Evolutionary conservation across 1,139 yeast species (phyloP).

Genomic region (Kluyveromyces marxianus): DNA sequence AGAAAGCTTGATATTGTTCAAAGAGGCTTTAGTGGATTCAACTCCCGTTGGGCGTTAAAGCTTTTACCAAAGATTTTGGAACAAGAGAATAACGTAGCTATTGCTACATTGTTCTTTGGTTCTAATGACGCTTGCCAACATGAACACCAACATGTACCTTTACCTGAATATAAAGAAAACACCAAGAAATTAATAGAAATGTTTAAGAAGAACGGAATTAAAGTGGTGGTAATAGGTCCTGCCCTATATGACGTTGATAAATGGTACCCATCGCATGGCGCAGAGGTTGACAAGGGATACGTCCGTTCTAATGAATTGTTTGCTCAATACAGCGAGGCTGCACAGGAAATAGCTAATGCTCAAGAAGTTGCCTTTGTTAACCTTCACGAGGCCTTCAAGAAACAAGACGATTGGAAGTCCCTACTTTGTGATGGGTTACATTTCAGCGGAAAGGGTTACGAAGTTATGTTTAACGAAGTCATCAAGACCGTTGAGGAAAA

Average conservation of each 20-base stretch:
- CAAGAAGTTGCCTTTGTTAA: conserved; percentile 46
- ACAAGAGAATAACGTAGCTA: conserved; percentile 34
- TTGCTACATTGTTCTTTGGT: conserved; percentile 63
- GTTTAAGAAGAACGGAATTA: conserved; percentile 37
- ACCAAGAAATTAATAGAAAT: conserved; percentile 36
- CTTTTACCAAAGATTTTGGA: conserved; percentile 43
- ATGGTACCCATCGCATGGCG: conserved; percentile 31
- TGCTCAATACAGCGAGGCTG: conserved; percentile 43
- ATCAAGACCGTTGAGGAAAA: conserved; percentile 32
- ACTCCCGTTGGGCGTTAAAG: conserved; percentile 42
- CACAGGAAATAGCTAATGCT: conserved; percentile 39
- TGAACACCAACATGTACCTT: conserved; percentile 47
- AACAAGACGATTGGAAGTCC: conserved; percentile 21
- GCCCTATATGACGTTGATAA: conserved; percentile 44
- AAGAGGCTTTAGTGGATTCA: conserved; percentile 61
- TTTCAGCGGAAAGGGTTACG: conserved; percentile 53
- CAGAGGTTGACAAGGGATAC: conserved; percentile 31
- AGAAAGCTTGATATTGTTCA: conserved; percentile 50
- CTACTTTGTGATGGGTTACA: conserved; percentile 60
- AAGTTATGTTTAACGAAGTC: conserved; percentile 41
- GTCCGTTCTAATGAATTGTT: conserved; percentile 38
- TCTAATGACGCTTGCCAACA: conserved; percentile 58
- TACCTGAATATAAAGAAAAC: conserved; percentile 44
- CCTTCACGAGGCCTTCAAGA: conserved; percentile 40
- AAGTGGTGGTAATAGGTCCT: conserved; percentile 54